Percentiles rank a stretch among this genome's conserved stretches.
phyloP scores from a whole-genome alignment of 164 flowering plant genomes.

The Annona cherimola region DNA sequence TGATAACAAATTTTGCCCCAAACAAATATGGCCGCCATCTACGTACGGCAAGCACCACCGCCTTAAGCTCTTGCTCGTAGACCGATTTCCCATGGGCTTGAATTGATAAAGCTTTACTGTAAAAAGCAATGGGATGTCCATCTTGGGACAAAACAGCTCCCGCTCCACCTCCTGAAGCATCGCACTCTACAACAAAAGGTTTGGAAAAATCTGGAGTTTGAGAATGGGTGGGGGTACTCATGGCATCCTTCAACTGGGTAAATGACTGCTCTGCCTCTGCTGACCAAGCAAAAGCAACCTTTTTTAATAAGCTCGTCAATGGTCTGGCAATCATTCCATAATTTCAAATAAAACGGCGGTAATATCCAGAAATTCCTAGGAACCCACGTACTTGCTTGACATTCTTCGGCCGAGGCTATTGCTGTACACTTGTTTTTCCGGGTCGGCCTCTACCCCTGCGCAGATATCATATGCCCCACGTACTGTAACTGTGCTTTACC shows the following conservation, averaged over 20 bases:
- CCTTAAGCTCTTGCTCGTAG: not conserved
- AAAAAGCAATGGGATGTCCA: not conserved
- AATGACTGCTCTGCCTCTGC: not conserved
- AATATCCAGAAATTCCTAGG: not conserved
- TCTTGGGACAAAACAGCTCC: conserved; percentile 3
- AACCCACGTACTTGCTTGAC: not conserved
- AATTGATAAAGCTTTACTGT: not conserved
- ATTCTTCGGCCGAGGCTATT: not conserved
- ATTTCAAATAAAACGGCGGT: not conserved
- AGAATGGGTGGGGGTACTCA: conserved; percentile 2
- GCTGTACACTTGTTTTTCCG: not conserved
- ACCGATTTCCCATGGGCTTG: not conserved
- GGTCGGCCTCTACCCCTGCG: not conserved
- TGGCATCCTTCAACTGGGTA: not conserved
- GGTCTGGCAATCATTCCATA: not conserved
- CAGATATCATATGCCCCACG: not conserved
- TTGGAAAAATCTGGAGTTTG: not conserved
- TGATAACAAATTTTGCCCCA: not conserved
- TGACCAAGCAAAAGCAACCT: not conserved
- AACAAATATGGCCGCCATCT: not conserved
- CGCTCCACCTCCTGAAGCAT: not conserved
- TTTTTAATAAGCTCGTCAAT: not conserved
- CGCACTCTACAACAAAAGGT: not conserved
- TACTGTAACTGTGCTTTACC: not conserved
- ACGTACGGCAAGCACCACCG: not conserved